Base-by-base conservation (phyloP, 1,139 yeast genomes). In the Protomyces inundatus region DNA sequence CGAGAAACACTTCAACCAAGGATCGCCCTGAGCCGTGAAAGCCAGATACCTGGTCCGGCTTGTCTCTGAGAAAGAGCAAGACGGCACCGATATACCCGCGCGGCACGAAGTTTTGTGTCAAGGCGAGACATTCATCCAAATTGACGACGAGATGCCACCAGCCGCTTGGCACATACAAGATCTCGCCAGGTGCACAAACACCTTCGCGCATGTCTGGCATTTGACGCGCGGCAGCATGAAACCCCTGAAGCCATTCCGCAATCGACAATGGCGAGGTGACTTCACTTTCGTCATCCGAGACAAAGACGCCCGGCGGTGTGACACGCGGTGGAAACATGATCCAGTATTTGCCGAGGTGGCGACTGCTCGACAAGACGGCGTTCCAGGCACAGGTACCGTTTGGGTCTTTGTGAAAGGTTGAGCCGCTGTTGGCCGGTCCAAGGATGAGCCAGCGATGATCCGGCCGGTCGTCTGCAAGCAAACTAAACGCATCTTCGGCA, bases 61-160 rank as follows among this genome's bases (percentile, higher is more conserved):
- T 87, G 69, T 82, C 80, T 70, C 85, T 82, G 71, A 90, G 80
- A 70, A 90, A 90, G 68, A 82, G 77, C 66, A 88, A 76, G 1
- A 85, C 95, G 52, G 80, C 77, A 10, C 68, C 66, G 36, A 77
- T 69, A 30, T 82, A 77, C 62, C 83, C 82, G 50, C 73, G 72
- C 0, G 97, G 95, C 4, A 89, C 93, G 74, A 90, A 90, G 72
- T 90, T 90, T 69, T 89, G 95, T 0, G 97, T 90, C 70, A 90
- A 76, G 0, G 96, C 91, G 51, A 87, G 86, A 16, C 86, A 80
- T 70, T 87, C 91, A 67, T 87, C 90, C 34, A 90, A 72, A 71
- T 90, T 90, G 33, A 90, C 88, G 34, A 90, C 97, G 51, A 85
- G 79, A 76, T 90, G 97, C 97, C 97, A 90, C 97, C 97, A 90